phyloP scores from a whole-genome alignment of 345 rosid species.

The Excoecaria cochinchinensis region DNA sequence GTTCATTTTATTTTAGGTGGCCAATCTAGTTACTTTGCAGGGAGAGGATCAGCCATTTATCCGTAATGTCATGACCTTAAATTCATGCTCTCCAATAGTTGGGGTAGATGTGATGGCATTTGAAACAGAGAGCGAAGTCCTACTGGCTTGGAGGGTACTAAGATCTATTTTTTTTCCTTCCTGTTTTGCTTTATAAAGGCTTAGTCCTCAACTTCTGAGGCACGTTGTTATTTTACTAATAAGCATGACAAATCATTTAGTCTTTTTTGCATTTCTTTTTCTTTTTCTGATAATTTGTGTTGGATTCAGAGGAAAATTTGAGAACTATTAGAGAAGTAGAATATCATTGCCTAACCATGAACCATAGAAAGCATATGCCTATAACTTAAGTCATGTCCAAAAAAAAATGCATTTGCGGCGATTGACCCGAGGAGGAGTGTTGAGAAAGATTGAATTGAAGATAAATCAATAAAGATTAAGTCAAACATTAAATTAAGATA shows the following conservation, averaged over 20 bases:
- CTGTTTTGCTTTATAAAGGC: neutral
- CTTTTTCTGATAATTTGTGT: neutral
- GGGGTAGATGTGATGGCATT: slow-evolving; percentile 96
- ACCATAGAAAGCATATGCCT: no score
- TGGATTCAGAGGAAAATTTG: neutral
- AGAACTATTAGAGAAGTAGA: neutral
- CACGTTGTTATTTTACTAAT: neutral
- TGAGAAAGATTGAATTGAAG: no score
- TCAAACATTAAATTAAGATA: no score
- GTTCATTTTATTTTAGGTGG: slow-evolving; percentile 57
- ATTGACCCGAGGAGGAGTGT: no score
- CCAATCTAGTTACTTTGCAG: slow-evolving; percentile 89
- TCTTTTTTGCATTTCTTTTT: neutral
- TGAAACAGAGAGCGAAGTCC: slow-evolving; percentile 81
- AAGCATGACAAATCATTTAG: neutral
- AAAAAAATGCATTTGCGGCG: no score
- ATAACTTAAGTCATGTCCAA: no score
- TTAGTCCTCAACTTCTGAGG: neutral
- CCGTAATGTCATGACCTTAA: slow-evolving; percentile 94
- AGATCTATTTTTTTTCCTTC: slow-evolving; percentile 6
- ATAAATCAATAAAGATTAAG: no score
- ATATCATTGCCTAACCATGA: no score
- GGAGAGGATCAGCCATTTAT: slow-evolving; percentile 86
- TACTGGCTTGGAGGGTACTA: slow-evolving; percentile 95
- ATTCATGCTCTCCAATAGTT: slow-evolving; percentile 87